Percentiles rank a stretch among this genome's conserved stretches.
These are phyloP conservation scores for Przewalskia tangutica DNA, from an alignment of 257 asterid genomes.

Conservation along the genomic window DNA sequence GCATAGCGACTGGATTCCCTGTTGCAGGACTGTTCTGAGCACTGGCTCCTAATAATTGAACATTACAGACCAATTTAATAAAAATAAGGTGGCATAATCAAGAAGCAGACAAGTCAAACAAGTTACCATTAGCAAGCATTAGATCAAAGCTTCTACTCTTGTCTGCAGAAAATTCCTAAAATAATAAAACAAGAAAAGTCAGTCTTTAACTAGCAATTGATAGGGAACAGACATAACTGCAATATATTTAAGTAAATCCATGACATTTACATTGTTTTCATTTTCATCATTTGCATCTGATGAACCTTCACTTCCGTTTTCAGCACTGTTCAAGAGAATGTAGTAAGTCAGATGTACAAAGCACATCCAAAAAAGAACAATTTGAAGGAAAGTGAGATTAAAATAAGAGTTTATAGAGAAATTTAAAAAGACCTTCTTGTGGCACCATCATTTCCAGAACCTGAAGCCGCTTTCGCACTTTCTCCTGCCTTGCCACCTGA, in stretches of 20 bases:
- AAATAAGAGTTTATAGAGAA: not conserved
- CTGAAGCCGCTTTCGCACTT: conserved; percentile 62
- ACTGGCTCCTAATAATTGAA: conserved; percentile 2
- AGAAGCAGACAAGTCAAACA: conserved; percentile 4
- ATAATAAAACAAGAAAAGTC: not conserved
- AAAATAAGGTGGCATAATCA: not conserved
- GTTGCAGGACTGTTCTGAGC: conserved; percentile 41
- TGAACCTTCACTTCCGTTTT: conserved; percentile 81
- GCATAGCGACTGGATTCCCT: conserved; percentile 66
- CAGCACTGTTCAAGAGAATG: conserved; percentile 57
- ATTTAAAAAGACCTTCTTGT: conserved; percentile 50
- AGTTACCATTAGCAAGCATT: conserved; percentile 90
- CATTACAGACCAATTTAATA: not conserved
- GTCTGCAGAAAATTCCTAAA: conserved; percentile 53
- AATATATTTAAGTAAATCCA: not conserved
- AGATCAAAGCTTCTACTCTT: conserved; percentile 87
- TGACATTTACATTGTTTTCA: conserved; percentile 41
- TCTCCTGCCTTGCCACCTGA: conserved; percentile 50
- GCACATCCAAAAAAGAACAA: not conserved
- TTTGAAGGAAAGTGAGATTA: not conserved
- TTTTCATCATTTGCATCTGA: conserved; percentile 77
- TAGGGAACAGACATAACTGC: too few relatives aligned
- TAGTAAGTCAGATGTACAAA: not conserved
- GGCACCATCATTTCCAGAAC: conserved; percentile 81
- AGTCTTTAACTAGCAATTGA: not conserved